These are phyloP conservation scores for Pyrenochaeta sp. DNA, from an alignment of 2,329 filamentous ascomycete species.

Conservation along the genomic window DNA sequence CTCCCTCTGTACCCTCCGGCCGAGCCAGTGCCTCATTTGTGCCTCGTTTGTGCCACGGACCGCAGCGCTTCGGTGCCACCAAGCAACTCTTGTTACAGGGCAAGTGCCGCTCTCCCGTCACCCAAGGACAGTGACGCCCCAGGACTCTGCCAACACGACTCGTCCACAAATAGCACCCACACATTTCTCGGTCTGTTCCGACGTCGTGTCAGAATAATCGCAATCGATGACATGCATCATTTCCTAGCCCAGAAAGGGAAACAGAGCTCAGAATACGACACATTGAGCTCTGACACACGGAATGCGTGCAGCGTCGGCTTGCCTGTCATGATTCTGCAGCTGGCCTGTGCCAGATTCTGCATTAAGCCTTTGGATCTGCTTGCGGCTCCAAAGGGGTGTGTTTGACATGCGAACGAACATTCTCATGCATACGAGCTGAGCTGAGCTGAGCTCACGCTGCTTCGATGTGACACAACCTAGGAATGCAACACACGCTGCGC, in stretches of 20 bases:
- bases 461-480: neutral
- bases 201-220: conserved; percentile 15
- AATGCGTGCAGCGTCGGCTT: neutral
- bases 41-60: conserved; percentile 1
- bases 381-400: conserved; percentile 13
- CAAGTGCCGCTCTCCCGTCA: conserved; percentile 2
- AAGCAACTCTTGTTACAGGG: conserved; percentile 2
- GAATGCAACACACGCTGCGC: conserved; percentile 2
- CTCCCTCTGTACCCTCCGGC: neutral
- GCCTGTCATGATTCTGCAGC: conserved; percentile 2
- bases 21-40: conserved; percentile 1
- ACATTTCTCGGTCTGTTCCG: conserved; percentile 31
- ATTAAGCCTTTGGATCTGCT: conserved; percentile 15
- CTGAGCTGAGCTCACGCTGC: conserved; percentile 14
- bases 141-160: conserved; percentile 1
- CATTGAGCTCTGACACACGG: conserved; percentile 4
- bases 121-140: neutral
- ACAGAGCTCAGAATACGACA: conserved; percentile 1
- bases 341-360: conserved; percentile 14
- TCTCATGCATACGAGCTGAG: conserved; percentile 24
- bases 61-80: conserved; percentile 6
- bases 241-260: conserved; percentile 10
- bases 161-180: conserved; percentile 21
- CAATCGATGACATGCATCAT: conserved; percentile 41
- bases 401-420: conserved; percentile 9